Conservation (phyloP, 371 early-diverging fungal species). For the Ordospora pajunii region DNA sequence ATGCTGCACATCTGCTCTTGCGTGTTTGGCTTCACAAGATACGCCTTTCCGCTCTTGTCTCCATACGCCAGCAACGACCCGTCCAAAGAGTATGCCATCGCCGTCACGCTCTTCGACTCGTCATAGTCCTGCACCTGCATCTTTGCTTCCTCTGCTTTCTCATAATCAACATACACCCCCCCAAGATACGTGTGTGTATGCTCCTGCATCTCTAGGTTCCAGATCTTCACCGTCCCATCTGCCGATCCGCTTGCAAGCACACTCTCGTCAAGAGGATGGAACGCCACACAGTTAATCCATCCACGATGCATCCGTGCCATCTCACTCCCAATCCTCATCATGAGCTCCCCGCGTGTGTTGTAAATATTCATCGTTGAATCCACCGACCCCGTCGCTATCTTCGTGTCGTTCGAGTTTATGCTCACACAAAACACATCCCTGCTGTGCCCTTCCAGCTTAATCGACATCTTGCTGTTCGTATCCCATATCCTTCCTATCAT, state of each 20-base stretch:
- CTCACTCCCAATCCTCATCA: constrained; percentile 7
- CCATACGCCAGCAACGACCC: constrained; percentile 58
- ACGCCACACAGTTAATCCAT: constrained; percentile 49
- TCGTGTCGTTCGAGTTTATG: constrained; percentile 42
- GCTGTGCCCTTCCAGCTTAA: constrained; percentile 30
- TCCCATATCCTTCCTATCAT: constrained; percentile 45
- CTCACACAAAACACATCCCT: constrained; percentile 39
- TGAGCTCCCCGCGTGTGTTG: constrained; percentile 53
- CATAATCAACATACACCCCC: constrained; percentile 27
- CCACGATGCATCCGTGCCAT: constrained; percentile 41
- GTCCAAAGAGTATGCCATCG: constrained; percentile 53
- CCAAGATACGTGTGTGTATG: constrained; percentile 64
- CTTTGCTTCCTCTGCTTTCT: constrained; percentile 20
- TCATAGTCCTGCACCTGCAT: background rate
- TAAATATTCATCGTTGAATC: constrained; percentile 53
- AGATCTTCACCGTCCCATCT: constrained; percentile 57
- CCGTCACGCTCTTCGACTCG: constrained; percentile 36
- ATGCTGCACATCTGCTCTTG: constrained; percentile 37
- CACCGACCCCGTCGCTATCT: constrained; percentile 56
- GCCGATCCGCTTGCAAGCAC: constrained; percentile 45
- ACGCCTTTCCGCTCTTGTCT: constrained; percentile 52
- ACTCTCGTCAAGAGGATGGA: constrained; percentile 46
- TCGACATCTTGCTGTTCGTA: constrained; percentile 7
- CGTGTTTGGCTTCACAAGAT: constrained; percentile 49
- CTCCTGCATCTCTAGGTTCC: constrained; percentile 57